Base-by-base conservation (phyloP, 768 basidiomycete genomes). In the Termitomyces sp. region DNA sequence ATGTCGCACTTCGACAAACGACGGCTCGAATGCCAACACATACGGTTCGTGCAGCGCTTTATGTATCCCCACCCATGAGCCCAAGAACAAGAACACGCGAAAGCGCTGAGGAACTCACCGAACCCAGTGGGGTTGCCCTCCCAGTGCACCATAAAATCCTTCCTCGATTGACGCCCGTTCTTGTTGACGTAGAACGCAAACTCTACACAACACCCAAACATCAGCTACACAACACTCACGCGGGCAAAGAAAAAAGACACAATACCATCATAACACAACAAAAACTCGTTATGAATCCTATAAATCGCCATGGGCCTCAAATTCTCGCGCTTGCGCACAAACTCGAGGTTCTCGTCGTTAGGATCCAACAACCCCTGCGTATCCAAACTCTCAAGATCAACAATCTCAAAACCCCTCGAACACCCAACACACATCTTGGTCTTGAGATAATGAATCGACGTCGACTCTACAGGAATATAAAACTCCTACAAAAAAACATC, bases 121-220 rank as follows among this genome's bases (percentile, higher is more conserved):
- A 99, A 98, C 38, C 90, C 88, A 6, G 92, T 92, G 0, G 97
- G 97, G 45, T 78, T 79, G 9, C 97, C 97, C 72, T 98, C 96
- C 97, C 97, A 99, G 62, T 91, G 81, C 14, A 98, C 92, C 82
- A 95, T 92, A 78, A 98, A 98, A 57, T 92, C 87, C 61, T 84
- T 88, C 53, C 92, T 78, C 50, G 95, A 92, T 60, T 94, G 79
- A 77, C 93, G 90, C 2, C 97, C 97, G 61, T 87, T 95, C 77
- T 92, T 93, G 73, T 98, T 96, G 63, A 99, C 94, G 71, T 98
- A 98, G 70, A 99, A 98, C 0, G 97, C 97, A 69, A 98, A 99
- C 74, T 98, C 97, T 97, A 64, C 36, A 40, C 26, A 26, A n/a
- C n/a, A n/a, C n/a, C n/a, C n/a, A n/a, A n/a, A n/a, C n/a, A n/a